Evolutionary conservation across 345 rosid species (phyloP).

Genomic region (Gossypium thurberi): DNA sequence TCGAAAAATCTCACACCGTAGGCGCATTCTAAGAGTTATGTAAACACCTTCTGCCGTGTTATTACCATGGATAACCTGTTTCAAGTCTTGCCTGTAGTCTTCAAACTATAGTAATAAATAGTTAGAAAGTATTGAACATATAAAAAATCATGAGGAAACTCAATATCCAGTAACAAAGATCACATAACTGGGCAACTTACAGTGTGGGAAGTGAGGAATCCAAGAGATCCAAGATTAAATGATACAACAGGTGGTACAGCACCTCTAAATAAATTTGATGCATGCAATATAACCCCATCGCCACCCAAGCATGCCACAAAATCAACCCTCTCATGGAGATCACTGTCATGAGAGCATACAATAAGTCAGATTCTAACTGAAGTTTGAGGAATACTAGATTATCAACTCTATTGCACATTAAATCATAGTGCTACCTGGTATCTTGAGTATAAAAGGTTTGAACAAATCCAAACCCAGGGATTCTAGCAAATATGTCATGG

Average conservation of each 20-base stretch:
- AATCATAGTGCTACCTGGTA: conserved; percentile 52
- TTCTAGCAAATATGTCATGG: conserved; percentile 93
- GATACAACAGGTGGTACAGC: conserved; percentile 97
- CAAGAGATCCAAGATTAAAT: conserved; percentile 94
- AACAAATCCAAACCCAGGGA: conserved; percentile 95
- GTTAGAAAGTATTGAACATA: conserved; percentile 3
- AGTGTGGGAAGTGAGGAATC: conserved; percentile 88
- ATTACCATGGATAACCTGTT: conserved; percentile 83
- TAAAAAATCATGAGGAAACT: conserved; percentile 5
- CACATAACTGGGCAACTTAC: conserved; percentile 37
- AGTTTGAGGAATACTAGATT: background rate
- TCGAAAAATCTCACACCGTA: conserved; percentile 79
- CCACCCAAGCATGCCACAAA: conserved; percentile 98
- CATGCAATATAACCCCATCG: conserved; percentile 96
- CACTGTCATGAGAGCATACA: conserved; percentile 35
- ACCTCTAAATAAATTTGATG: conserved; percentile 86
- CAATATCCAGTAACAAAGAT: conserved; percentile 4
- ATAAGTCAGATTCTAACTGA: conserved; percentile 7
- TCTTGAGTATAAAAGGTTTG: conserved; percentile 97
- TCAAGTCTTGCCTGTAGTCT: conserved; percentile 73
- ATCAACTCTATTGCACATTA: background rate
- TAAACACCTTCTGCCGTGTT: conserved; percentile 80
- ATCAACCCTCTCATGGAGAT: conserved; percentile 97
- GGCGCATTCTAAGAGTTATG: conserved; percentile 95
- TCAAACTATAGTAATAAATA: conserved; percentile 48